A percentile compares a stretch with the other conserved stretches of the same genome.
These are phyloP conservation scores for Scheffersomyces coipomensis DNA, from an alignment of 805 yeast species.

Conservation along the genomic window DNA sequence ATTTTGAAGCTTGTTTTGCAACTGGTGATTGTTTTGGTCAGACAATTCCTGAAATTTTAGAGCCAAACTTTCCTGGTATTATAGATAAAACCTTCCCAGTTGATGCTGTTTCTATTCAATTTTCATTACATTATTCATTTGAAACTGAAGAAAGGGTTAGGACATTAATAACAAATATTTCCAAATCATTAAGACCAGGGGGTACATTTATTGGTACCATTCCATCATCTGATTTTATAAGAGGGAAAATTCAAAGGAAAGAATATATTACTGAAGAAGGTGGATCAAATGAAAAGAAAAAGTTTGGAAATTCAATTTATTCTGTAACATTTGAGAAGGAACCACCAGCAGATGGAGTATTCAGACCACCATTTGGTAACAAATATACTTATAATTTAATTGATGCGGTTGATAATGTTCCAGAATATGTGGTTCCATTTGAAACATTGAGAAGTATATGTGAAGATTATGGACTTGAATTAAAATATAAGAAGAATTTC, in stretches of 20 bases:
- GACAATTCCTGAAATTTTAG: slow-evolving; percentile 64
- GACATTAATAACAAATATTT: slow-evolving; percentile 68
- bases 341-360: slow-evolving; percentile 75
- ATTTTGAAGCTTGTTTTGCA: slow-evolving; percentile 79
- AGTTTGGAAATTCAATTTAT: slow-evolving; percentile 86
- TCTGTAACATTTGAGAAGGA: slow-evolving; percentile 75
- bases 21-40: slow-evolving; percentile 90
- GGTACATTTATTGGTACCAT: slow-evolving; percentile 93
- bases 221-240: slow-evolving; percentile 85
- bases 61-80: slow-evolving; percentile 57
- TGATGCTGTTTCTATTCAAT: slow-evolving; percentile 86
- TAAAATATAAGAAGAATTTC: slow-evolving; percentile 74
- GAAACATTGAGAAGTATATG: slow-evolving; percentile 82
- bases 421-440: slow-evolving; percentile 95
- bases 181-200: slow-evolving; percentile 73
- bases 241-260: slow-evolving; percentile 55
- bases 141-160: slow-evolving; percentile 80
- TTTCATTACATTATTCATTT: slow-evolving; percentile 93
- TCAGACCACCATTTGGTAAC: slow-evolving; percentile 78
- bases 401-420: slow-evolving; percentile 96
- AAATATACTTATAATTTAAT: slow-evolving; percentile 75
- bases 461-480: slow-evolving; percentile 73
- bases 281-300: slow-evolving; percentile 29
- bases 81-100: slow-evolving; percentile 71
- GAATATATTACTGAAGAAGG: slow-evolving; percentile 39